These are phyloP conservation scores for Kingdonia uniflora DNA, from an alignment of 164 flowering plant species.

Conservation along the genomic window DNA sequence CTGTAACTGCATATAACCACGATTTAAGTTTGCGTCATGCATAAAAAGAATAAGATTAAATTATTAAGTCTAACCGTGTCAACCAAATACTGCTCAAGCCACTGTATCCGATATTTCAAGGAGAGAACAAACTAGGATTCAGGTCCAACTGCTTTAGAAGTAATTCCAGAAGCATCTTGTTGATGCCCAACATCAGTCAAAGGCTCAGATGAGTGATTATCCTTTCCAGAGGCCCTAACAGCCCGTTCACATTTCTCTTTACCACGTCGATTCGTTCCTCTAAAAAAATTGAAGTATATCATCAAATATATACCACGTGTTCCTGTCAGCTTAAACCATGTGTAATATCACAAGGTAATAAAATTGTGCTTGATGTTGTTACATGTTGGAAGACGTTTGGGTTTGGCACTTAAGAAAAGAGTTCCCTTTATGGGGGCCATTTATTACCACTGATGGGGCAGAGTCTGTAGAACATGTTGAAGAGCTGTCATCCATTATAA, in stretches of 20 bases:
- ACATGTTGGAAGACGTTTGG: not conserved
- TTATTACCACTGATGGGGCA: not conserved
- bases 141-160: not conserved
- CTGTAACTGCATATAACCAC: too few relatives aligned
- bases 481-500: not conserved
- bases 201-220: not conserved
- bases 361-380: not conserved
- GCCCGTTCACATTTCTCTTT: not conserved
- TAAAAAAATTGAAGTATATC: not conserved
- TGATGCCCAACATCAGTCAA: not conserved
- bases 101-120: not conserved
- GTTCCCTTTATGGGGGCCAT: not conserved
- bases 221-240: not conserved
- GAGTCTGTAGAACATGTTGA: constrained; percentile 1
- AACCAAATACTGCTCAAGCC: not conserved
- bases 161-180: not conserved
- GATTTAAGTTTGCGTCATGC: too few relatives aligned
- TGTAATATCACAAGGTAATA: too few relatives aligned
- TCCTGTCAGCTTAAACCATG: not conserved
- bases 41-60: not conserved
- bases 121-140: not conserved
- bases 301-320: not conserved
- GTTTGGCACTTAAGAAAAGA: not conserved
- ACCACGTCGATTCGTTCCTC: not conserved
- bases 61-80: not conserved